A percentile compares a stretch with the other conserved stretches of the same genome.
Evolutionary conservation across 2,329 filamentous ascomycete genomes (phyloP).

Genomic region (Penicillium sclerotigenum): DNA sequence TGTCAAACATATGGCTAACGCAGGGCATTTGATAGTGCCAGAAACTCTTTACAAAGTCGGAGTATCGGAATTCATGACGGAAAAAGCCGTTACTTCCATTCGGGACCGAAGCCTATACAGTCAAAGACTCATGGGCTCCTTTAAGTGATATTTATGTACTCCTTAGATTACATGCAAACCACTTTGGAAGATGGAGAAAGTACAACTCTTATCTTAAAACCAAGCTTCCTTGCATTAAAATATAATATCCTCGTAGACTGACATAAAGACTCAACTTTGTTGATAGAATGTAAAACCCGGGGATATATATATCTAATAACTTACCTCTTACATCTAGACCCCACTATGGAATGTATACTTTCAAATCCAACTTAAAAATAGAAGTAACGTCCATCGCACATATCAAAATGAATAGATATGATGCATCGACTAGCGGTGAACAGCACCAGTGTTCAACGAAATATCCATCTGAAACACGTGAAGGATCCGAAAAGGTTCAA

Average conservation of each 20-base stretch:
- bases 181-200: background rate
- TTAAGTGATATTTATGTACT: background rate
- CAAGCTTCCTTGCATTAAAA: background rate
- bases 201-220: background rate
- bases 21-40: background rate
- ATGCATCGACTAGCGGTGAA: background rate
- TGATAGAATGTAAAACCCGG: background rate
- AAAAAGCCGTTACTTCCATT: background rate
- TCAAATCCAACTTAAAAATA: no score
- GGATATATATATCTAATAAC: background rate
- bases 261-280: no score
- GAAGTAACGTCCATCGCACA: background rate
- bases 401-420: background rate
- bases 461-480: background rate
- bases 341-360: background rate
- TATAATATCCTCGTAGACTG: background rate
- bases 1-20: background rate
- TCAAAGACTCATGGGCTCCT: background rate
- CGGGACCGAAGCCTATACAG: background rate
- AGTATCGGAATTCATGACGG: background rate
- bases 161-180: background rate
- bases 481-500: background rate
- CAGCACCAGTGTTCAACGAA: conserved; percentile 12
- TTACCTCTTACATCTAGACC: no score
- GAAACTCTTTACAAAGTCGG: background rate